Percentiles rank a stretch among this genome's conserved stretches.
Conservation (phyloP, 768 basidiomycete genomes). For the Kwoniella mangroviensis region DNA sequence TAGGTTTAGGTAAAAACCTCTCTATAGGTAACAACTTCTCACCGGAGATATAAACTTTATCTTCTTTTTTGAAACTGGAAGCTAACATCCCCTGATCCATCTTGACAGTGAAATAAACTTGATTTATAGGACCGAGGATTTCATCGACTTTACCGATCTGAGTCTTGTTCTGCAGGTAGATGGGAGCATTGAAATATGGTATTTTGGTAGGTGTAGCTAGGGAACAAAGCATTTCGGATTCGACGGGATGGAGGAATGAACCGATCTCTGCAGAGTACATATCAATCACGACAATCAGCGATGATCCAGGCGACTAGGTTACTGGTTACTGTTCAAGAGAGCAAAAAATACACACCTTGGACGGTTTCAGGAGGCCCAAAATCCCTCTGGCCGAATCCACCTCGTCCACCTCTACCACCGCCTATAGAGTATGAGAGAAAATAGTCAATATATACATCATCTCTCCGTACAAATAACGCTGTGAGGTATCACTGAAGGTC, state of each 20-base stretch:
- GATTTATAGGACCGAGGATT: conserved; percentile 98
- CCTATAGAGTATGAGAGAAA: conserved; percentile 5
- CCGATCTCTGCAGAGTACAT: conserved; percentile 73
- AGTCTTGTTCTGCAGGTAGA: conserved; percentile 37
- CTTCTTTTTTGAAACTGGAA: conserved; percentile 92
- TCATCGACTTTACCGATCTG: conserved; percentile 85
- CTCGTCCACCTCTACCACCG: conserved; percentile 34
- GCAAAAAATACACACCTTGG: conserved; percentile 55
- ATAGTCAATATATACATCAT: not conserved
- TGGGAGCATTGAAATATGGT: conserved; percentile 81
- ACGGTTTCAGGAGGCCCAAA: conserved; percentile 62
- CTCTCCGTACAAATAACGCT: too few relatives aligned
- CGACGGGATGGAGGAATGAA: conserved; percentile 89
- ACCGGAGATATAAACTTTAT: conserved; percentile 96
- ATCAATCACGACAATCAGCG: not conserved
- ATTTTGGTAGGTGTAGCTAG: conserved; percentile 85
- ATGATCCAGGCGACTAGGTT: not conserved
- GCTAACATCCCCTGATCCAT: conserved; percentile 96
- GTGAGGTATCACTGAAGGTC: too few relatives aligned
- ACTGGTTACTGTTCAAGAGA: not conserved
- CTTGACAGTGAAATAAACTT: conserved; percentile 97
- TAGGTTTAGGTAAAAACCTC: conserved; percentile 95
- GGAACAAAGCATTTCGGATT: conserved; percentile 96
- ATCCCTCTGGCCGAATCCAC: conserved; percentile 44
- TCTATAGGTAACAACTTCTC: conserved; percentile 97